Conservation (phyloP, 2,329 filamentous ascomycete genomes). For the Fusarium anguioides region DNA sequence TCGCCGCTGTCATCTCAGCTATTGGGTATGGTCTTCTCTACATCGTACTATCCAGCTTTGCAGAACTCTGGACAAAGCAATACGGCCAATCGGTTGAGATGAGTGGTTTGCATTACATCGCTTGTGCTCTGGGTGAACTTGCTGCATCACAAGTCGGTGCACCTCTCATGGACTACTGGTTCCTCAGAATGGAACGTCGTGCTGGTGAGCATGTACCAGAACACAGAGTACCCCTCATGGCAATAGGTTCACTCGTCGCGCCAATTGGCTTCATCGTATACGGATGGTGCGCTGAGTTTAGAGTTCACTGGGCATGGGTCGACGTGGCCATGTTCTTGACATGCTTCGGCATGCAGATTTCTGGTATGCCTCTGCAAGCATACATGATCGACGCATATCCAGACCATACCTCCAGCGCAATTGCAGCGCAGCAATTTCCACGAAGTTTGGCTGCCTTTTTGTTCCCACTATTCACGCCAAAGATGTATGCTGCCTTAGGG, state of each 20-base stretch:
- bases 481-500: constrained; percentile 50
- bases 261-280: constrained; percentile 55
- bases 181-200: constrained; percentile 34
- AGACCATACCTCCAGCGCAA: constrained; percentile 59
- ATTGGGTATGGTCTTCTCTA: constrained; percentile 73
- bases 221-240: constrained; percentile 42
- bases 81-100: constrained; percentile 68
- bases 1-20: constrained; percentile 65
- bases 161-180: constrained; percentile 56
- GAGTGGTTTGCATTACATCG: constrained; percentile 73
- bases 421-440: constrained; percentile 60
- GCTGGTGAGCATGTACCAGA: constrained; percentile 35
- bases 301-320: constrained; percentile 53
- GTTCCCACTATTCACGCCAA: constrained; percentile 62
- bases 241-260: constrained; percentile 57
- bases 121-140: constrained; percentile 71
- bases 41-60: constrained; percentile 71
- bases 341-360: constrained; percentile 49
- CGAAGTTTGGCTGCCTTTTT: constrained; percentile 59
- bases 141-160: constrained; percentile 62
- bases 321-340: constrained; percentile 51
- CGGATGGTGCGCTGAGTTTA: constrained; percentile 56
- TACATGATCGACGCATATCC: constrained; percentile 60
- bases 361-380: constrained; percentile 48
- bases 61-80: constrained; percentile 63